Conservation (phyloP, 148 eudicot species). For the Limonium bicolor region DNA sequence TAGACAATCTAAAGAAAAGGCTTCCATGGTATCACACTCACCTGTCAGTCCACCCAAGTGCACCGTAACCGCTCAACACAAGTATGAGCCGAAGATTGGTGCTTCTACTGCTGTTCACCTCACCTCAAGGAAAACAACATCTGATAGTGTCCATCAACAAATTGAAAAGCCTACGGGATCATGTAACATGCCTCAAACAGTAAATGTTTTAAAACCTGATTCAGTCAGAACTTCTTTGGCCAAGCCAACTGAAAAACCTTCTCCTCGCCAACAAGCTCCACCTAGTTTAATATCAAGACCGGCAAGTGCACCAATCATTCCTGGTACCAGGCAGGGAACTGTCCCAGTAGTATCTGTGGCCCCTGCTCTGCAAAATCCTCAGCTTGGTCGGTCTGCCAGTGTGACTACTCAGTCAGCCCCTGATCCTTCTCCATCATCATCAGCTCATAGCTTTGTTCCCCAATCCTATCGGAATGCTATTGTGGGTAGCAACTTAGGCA, state of each 20-base stretch:
- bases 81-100: conserved; percentile 20
- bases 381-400: conserved; percentile 46
- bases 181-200: conserved; percentile 16
- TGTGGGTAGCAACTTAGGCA: conserved; percentile 29
- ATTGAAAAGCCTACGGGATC: conserved; percentile 15
- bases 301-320: conserved; percentile 62
- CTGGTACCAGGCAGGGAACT: conserved; percentile 29
- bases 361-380: conserved; percentile 25
- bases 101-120: conserved; percentile 11
- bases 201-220: conserved; percentile 16
- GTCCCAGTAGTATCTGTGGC: conserved; percentile 32
- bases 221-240: conserved; percentile 17
- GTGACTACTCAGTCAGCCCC: conserved; percentile 71
- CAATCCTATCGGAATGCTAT: conserved; percentile 83
- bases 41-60: conserved; percentile 37
- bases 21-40: conserved; percentile 9
- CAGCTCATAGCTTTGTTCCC: conserved; percentile 28
- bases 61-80: conserved; percentile 11
- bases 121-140: conserved; percentile 20
- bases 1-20: conserved; percentile 17
- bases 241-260: conserved; percentile 31
- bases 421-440: conserved; percentile 35
- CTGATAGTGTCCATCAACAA: conserved; percentile 17
- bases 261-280: conserved; percentile 28
- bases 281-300: conserved; percentile 50